Conservation (phyloP, 2,329 filamentous ascomycete genomes). For the Elsinoe batatas region DNA sequence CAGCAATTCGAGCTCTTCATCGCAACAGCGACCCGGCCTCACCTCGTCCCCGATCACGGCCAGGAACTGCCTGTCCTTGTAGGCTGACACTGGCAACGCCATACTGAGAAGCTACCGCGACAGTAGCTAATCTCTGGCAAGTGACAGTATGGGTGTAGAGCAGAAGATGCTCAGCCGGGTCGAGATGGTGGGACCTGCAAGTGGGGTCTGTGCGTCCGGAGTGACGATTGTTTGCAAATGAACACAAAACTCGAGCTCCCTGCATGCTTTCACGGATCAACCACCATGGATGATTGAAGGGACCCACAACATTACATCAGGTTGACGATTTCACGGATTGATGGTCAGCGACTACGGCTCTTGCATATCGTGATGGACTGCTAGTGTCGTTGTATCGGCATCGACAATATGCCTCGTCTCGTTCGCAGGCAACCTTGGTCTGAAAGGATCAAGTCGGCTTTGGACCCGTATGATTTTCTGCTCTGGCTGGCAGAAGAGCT, state of each 20-base stretch:
- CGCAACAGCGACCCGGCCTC: conserved; percentile 14
- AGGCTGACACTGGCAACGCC: conserved; percentile 50
- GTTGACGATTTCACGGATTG: too few relatives aligned
- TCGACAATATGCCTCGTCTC: conserved; percentile 56
- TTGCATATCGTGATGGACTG: background rate
- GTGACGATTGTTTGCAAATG: conserved; percentile 13
- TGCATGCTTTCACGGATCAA: background rate
- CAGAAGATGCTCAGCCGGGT: conserved; percentile 1
- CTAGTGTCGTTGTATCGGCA: background rate
- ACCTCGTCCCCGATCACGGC: conserved; percentile 98
- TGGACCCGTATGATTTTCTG: conserved; percentile 82
- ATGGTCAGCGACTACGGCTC: too few relatives aligned
- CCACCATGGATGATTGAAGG: too few relatives aligned
- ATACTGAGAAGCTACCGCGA: conserved; percentile 32
- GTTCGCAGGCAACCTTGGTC: conserved; percentile 69
- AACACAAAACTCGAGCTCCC: conserved; percentile 8
- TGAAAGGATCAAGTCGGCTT: conserved; percentile 68
- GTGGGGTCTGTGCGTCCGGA: background rate
- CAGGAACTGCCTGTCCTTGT: conserved; percentile 83
- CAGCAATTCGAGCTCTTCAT: too few relatives aligned
- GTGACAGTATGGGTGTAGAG: background rate
- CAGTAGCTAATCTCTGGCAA: background rate
- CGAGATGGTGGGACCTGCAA: conserved; percentile 3
- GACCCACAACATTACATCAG: too few relatives aligned
- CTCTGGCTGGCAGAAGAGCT: conserved; percentile 90